Percentiles rank a stretch among this genome's conserved stretches.
Conservation (phyloP, 208 protist species). For the Trypanosoma caninum region DNA sequence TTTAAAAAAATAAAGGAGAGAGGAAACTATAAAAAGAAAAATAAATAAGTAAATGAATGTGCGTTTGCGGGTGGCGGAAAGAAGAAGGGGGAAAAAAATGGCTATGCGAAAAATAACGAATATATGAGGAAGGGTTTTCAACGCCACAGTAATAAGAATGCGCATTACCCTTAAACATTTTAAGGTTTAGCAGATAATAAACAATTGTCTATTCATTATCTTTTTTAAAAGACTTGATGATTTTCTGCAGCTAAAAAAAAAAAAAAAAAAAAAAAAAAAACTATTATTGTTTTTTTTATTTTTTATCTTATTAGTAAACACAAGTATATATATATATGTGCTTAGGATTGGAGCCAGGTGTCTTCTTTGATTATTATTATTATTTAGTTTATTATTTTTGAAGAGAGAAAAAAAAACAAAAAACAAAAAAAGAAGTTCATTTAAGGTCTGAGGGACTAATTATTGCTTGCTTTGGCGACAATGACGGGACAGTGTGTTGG, state of each 20-base stretch:
- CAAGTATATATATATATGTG: not conserved
- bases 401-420: slow-evolving; percentile 8
- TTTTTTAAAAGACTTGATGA: too few relatives aligned
- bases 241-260: too few relatives aligned
- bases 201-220: too few relatives aligned
- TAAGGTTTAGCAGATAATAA: too few relatives aligned
- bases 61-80: not conserved
- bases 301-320: not conserved
- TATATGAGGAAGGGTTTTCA: too few relatives aligned
- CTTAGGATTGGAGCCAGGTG: not conserved
- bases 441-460: too few relatives aligned
- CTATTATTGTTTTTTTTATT: not conserved
- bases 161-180: too few relatives aligned
- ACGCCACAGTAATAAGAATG: too few relatives aligned
- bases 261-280: slow-evolving; percentile 18
- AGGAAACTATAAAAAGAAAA: slow-evolving; percentile 8
- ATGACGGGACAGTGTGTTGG: slow-evolving; percentile 37
- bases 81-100: not conserved
- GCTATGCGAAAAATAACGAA: not conserved
- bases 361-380: not conserved
- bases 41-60: not conserved
- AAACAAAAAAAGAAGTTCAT: slow-evolving; percentile 10
- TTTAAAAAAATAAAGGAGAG: slow-evolving; percentile 1
- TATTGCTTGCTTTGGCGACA: slow-evolving; percentile 1
- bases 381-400: slow-evolving; percentile 14